Evolutionary conservation across 257 asterid genomes (phyloP).

Genomic region (Ilex asprella): DNA sequence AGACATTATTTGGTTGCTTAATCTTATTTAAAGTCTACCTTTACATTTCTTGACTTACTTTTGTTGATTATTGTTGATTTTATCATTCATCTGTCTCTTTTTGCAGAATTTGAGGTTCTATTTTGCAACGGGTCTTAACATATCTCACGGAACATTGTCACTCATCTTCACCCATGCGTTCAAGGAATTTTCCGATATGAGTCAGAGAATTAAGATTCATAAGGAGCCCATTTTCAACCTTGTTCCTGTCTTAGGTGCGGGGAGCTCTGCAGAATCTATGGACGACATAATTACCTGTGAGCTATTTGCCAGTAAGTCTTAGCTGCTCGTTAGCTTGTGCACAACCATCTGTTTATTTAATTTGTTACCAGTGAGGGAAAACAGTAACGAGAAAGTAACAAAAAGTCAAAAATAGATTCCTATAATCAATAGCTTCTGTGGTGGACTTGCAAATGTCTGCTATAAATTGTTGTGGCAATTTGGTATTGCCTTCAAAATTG

Average conservation of each 20-base stretch:
- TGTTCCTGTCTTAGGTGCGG: slow-evolving; percentile 75
- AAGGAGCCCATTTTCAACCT: slow-evolving; percentile 49
- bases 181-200: slow-evolving; percentile 41
- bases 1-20: neutral
- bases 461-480: too few species aligned
- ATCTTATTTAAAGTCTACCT: neutral
- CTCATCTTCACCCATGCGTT: slow-evolving; percentile 42
- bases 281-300: slow-evolving; percentile 72
- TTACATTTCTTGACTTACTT: neutral
- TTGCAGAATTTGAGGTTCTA: slow-evolving; percentile 75
- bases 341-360: too few species aligned
- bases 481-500: too few species aligned
- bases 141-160: slow-evolving; percentile 43
- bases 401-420: too few species aligned
- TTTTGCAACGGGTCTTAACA: slow-evolving; percentile 29
- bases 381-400: too few species aligned
- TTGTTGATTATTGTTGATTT: neutral
- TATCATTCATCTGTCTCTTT: slow-evolving; percentile 11
- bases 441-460: too few species aligned
- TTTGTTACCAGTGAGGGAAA: too few species aligned
- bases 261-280: slow-evolving; percentile 48
- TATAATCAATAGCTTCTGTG: too few species aligned
- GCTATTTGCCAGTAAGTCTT: slow-evolving; percentile 55
- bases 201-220: slow-evolving; percentile 23
- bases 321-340: slow-evolving; percentile 4